These are phyloP conservation scores for Rhododendron kiyosumense DNA, from an alignment of 148 eudicot genomes.

Conservation along the genomic window DNA sequence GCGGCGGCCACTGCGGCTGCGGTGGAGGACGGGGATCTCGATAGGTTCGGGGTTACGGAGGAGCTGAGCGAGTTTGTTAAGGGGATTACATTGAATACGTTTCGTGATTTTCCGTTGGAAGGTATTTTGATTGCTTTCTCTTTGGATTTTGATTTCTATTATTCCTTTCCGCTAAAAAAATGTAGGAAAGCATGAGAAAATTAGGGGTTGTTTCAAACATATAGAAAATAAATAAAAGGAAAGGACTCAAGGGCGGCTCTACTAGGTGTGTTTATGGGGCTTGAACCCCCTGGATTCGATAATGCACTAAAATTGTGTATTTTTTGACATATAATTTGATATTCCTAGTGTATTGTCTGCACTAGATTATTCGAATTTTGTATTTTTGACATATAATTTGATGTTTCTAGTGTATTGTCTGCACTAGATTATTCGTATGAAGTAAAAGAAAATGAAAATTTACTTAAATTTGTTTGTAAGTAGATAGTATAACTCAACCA, in stretches of 20 bases:
- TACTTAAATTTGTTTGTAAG: too few relatives aligned
- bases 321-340: too few relatives aligned
- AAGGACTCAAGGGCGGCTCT: too few relatives aligned
- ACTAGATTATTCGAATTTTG: too few relatives aligned
- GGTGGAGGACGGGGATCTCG: slow-evolving; percentile 40
- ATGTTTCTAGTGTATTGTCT: background rate
- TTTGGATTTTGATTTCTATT: background rate
- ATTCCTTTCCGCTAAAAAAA: background rate
- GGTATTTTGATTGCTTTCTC: slow-evolving; percentile 24
- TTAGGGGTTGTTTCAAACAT: background rate
- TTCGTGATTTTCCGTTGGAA: slow-evolving; percentile 70
- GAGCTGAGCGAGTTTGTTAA: slow-evolving; percentile 83
- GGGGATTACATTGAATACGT: slow-evolving; percentile 55
- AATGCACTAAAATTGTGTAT: too few relatives aligned
- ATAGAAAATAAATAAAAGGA: too few relatives aligned
- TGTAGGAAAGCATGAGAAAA: background rate
- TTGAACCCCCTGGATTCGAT: too few relatives aligned
- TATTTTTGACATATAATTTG: background rate
- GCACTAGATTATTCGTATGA: background rate
- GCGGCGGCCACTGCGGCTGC: background rate
- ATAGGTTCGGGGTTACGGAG: slow-evolving; percentile 68
- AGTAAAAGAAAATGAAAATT: too few relatives aligned
- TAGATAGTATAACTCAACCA: background rate
- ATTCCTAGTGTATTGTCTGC: too few relatives aligned
- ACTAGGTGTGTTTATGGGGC: too few relatives aligned